Base-by-base conservation (phyloP, 192 early-diverging fungal genomes). In the Backusella circina region DNA sequence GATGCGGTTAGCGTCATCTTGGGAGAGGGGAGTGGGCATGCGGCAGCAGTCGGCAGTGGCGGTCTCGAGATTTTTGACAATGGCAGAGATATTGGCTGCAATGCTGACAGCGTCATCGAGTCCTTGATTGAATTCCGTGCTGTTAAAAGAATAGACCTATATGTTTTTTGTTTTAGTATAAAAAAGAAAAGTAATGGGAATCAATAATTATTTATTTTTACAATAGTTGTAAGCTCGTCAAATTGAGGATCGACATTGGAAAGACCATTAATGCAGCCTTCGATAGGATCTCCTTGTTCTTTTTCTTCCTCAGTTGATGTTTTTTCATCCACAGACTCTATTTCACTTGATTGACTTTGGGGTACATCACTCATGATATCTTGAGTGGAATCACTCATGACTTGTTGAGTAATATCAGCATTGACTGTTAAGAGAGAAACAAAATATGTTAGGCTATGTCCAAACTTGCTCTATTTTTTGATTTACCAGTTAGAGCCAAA, bases 71-170 rank as follows among this genome's bases (percentile, higher is more conserved):
- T 61, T 61, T 28, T 61, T 61, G 21, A 61, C 23, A 26, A 61
- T 61, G 10, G 12, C 2, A 6, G 54, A 28, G 23, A 61, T 61
- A 10, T 61, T 61, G 54, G 23, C 54, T 26, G 54, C 54, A 61
- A 61, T 61, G 26, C 23, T 61, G 10, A 61, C 54, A 61, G 54
- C 54, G 12, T 61, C 54, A 9, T 61, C 54, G 4, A 61, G 54
- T 26, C 54, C 54, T 61, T 61, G 54, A 26, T 61, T 61, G 23
- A 61, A 61, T 9, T 61, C 54, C 26, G 54, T 61, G 10, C 54
- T 61, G 12, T 61, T 61, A 61, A 61, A 61, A 26, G 54, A 61
- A 61, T 61, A 61, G 21, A 61, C 54, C 54, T 61, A 61, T n/a
- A 47, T 16, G n/a, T 35, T 38, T 5, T 47, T n/a, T 57, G n/a